Evolutionary conservation across 2,329 filamentous ascomycete genomes (phyloP), one percentile per base, ranked within the genome.

Genomic region (Xylaria sp.): DNA sequence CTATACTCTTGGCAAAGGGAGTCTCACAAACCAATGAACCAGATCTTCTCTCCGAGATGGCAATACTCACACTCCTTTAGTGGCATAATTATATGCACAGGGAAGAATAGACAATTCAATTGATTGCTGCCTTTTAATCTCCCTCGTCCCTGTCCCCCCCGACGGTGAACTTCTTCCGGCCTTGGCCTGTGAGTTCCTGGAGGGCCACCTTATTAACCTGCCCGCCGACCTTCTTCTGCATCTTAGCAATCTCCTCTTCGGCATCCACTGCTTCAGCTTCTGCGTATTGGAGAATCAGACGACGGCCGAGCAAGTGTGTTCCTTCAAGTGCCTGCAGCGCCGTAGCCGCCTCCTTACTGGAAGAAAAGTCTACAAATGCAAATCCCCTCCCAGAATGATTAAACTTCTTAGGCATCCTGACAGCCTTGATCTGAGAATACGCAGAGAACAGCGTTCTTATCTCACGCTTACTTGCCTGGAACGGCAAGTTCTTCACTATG

Each of bases 401-500:
- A 79, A 97, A 95, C 81, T 97, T 98, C 83, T 97, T 94, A 60
- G 96, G 96, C 76, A 99, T 88, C 70, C 96, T 92, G 68, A 99
- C 93, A 60, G 94, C 95, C 75, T 93, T 91, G 69, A 99, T 88
- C 78, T 97, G 91, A 51, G 96, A 59, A 63, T 69, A 96, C 80
- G 97, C 98, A 39, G 93, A 90, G 68, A 98, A 94, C 47, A 98
- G 85, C 61, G 91, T 85, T 69, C 93, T 89, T 65, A 99, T 86
- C 78, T 99, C 96, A 79, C 96, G 96, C 84, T 97, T 97, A 61
- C 90, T 91, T 55, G 92, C 91, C 82, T 98, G 93, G 83, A 99
- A 99, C 22, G 96, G 95, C 80, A 99, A 83, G 83, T 99, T 99
- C 85, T 98, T 99, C 83, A 99, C 91, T 80, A 98, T 90, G 76